phyloP scores from a whole-genome alignment of 345 rosid species.

The Gossypium anomalum region DNA sequence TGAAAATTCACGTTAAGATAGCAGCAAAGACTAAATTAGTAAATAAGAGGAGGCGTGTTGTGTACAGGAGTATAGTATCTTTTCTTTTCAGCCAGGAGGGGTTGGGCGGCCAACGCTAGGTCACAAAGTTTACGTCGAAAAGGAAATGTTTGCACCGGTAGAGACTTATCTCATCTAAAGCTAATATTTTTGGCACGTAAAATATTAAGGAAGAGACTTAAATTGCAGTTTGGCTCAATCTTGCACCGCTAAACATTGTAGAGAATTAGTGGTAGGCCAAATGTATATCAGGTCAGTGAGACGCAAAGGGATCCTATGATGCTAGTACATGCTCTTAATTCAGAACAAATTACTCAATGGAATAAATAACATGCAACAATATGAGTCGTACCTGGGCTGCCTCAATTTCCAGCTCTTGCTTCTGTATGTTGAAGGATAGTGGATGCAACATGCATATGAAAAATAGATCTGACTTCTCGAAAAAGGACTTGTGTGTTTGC shows the following conservation, averaged over 20 bases:
- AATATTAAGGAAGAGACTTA: not conserved
- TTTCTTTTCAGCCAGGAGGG: not conserved
- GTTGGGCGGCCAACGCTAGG: not conserved
- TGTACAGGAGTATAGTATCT: not conserved
- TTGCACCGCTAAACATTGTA: not conserved
- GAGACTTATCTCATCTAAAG: not conserved
- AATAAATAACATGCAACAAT: not conserved
- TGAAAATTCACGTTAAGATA: not conserved
- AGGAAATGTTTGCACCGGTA: not conserved
- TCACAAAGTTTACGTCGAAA: not conserved
- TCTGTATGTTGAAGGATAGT: constrained; percentile 54
- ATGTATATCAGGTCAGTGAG: not conserved
- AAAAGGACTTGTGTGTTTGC: constrained; percentile 56
- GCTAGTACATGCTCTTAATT: not conserved
- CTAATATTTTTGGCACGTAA: not conserved
- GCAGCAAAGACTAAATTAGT: not conserved
- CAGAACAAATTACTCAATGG: not conserved
- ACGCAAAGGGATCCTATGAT: not conserved
- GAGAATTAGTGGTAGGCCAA: not conserved
- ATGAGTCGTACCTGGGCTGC: constrained; percentile 60
- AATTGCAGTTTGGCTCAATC: not conserved
- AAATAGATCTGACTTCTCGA: constrained; percentile 63
- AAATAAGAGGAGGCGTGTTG: not conserved
- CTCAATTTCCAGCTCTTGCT: constrained; percentile 73
- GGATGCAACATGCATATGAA: constrained; percentile 72